Conservation (phyloP, 768 basidiomycete genomes). For the Strobilomyces dryophilus region DNA sequence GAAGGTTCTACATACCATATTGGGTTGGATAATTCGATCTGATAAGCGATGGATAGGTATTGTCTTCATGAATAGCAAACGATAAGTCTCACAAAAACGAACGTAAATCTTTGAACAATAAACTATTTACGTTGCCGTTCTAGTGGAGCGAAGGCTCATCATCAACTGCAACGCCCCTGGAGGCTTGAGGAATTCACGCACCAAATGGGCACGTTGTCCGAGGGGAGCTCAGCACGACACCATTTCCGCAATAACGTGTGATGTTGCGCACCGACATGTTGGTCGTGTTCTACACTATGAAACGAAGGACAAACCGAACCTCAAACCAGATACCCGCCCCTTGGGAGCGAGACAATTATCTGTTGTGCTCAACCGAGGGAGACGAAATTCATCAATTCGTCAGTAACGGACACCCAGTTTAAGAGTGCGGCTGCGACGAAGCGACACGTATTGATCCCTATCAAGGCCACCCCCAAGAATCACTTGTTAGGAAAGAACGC, state of each 20-base stretch:
- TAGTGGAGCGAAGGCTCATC: background rate
- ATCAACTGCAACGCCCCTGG: conserved; percentile 12
- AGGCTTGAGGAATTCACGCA: background rate
- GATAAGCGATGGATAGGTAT: background rate
- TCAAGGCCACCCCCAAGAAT: background rate
- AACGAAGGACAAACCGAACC: background rate
- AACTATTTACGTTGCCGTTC: background rate
- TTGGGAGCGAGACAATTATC: conserved; percentile 59
- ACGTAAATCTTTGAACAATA: background rate
- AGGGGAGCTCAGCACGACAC: no score
- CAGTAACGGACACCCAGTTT: background rate
- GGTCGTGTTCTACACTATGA: background rate
- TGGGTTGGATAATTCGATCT: background rate
- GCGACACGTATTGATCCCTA: background rate
- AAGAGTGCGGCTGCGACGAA: background rate
- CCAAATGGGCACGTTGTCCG: conserved; percentile 33
- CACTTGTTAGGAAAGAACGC: no score
- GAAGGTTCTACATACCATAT: conserved; percentile 24
- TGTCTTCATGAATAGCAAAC: background rate
- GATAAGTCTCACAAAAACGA: background rate
- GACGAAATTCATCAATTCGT: background rate
- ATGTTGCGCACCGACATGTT: conserved; percentile 40
- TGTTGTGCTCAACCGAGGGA: conserved; percentile 41
- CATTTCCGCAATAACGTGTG: conserved; percentile 48
- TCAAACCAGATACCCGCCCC: conserved; percentile 38